phyloP scores from a whole-genome alignment of 805 yeast genomes.

The Saccharomycodes ludwigii region DNA sequence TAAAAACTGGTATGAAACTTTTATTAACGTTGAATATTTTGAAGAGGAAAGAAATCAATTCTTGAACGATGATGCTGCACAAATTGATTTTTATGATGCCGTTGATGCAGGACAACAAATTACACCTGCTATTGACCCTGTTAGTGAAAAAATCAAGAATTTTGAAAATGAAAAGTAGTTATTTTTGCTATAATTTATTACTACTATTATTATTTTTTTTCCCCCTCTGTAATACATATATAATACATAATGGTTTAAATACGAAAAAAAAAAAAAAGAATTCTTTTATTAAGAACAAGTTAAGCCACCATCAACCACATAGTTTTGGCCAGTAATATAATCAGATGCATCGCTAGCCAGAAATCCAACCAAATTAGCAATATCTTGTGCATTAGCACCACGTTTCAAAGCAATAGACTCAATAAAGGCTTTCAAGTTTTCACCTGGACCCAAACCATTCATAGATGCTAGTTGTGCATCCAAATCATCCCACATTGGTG shows the following conservation, averaged over 20 bases:
- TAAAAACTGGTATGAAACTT: constrained; percentile 50
- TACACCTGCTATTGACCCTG: no score
- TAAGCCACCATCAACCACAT: constrained; percentile 30
- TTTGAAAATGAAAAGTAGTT: no score
- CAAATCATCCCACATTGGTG: constrained; percentile 26
- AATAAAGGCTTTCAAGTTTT: constrained; percentile 14
- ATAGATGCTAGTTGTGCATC: constrained; percentile 17
- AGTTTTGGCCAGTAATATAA: constrained; percentile 25
- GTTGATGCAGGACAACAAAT: no score
- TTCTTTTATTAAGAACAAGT: no score
- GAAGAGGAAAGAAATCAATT: constrained; percentile 26
- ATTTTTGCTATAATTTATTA: no score
- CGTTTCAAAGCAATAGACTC: constrained; percentile 24
- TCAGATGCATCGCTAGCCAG: constrained; percentile 25
- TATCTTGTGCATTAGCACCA: constrained; percentile 25
- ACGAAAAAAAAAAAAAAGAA: no score
- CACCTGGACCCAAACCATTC: constrained; percentile 19
- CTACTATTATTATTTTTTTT: no score
- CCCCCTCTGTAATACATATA: no score
- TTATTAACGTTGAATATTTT: constrained; percentile 52
- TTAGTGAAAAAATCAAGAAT: no score
- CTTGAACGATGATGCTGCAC: no score
- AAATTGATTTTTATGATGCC: no score
- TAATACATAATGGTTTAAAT: no score
- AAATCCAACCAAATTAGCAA: constrained; percentile 25